A percentile compares a stretch with the other conserved stretches of the same genome.
These are phyloP conservation scores for Pichia paraexigua DNA, from an alignment of 805 yeast species.

Conservation along the genomic window DNA sequence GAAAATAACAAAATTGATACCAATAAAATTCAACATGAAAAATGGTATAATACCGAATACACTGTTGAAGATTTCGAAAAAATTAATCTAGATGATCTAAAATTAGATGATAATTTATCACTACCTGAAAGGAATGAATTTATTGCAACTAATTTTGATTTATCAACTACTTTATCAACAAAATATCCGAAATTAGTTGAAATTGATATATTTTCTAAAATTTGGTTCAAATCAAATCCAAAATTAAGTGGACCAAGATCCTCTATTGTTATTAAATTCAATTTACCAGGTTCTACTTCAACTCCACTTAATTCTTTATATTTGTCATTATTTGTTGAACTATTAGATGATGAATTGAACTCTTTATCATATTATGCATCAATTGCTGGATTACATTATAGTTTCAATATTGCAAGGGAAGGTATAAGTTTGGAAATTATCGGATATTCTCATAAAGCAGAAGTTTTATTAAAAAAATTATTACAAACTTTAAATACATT, in stretches of 20 bases:
- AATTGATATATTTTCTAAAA: conserved; percentile 41
- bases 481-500: conserved; percentile 46
- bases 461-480: conserved; percentile 52
- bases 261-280: conserved; percentile 53
- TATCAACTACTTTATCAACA: conserved; percentile 39
- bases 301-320: conserved; percentile 52
- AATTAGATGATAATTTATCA: conserved; percentile 30
- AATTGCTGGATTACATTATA: conserved; percentile 64
- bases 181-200: conserved; percentile 54
- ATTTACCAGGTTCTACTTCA: conserved; percentile 52
- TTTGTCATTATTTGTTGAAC: conserved; percentile 56
- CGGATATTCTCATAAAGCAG: conserved; percentile 82
- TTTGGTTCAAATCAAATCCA: conserved; percentile 91
- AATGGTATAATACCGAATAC: conserved; percentile 91
- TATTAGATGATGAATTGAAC: conserved; percentile 67
- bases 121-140: conserved; percentile 74
- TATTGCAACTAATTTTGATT: conserved; percentile 66
- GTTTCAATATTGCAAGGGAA: conserved; percentile 52
- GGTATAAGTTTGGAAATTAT: conserved; percentile 61
- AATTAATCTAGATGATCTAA: conserved; percentile 27
- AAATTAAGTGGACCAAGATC: conserved; percentile 86
- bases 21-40: conserved; percentile 43
- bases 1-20: conserved; percentile 32
- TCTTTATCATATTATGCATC: conserved; percentile 79
- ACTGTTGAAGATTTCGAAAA: conserved; percentile 35